Base-by-base conservation (phyloP, 2,329 filamentous ascomycete genomes). In the Aspergillus sp. region DNA sequence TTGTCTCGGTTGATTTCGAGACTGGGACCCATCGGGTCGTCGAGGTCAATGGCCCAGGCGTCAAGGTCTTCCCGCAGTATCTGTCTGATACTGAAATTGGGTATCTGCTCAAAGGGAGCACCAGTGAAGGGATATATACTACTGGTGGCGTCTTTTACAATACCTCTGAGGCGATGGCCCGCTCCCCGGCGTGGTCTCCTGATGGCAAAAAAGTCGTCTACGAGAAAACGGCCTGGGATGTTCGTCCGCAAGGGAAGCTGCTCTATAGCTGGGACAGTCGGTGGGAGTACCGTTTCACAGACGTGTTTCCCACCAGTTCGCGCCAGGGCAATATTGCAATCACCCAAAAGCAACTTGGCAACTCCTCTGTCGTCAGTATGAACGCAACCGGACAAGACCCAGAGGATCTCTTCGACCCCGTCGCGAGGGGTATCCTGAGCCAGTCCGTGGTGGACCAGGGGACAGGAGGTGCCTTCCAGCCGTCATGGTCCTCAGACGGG, bases 221-320 rank as follows among this genome's bases (percentile, higher is more conserved):
- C 25, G 63, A 66, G 27, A 64, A 63, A 41, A 58, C 55, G 2
- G 59, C 51, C n/a, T 76, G 69, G 66, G 58, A 66, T 4, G 62
- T 66, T 7, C 75, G 75, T 4, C 62, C 71, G 1, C 67, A 71
- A 51, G 70, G 73, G 5, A 74, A 75, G 61, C 41, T 65, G 44
- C 66, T 79, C 8, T 78, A 73, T 59, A 73, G 68, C 60, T 79
- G 70, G 69, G 73, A 78, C 43, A 40, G 43, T 5, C 71, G 76
- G 4, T 79, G 71, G 71, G 77, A 78, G 5, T 78, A 78, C 58
- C 72, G 74, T 23, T 76, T 76, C 67, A 77, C 71, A 31, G 76
- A 79, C 53, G 74, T 79, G 2, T 78, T 79, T 64, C 76, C 77
- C 27, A 31, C 27, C 27, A 31, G 27, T 1, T 31, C 27, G 27